Evolutionary conservation across 495 filamentous ascomycete species (phyloP), one percentile per base, ranked within the genome.

Genomic region (Clavariopsis aquatica): DNA sequence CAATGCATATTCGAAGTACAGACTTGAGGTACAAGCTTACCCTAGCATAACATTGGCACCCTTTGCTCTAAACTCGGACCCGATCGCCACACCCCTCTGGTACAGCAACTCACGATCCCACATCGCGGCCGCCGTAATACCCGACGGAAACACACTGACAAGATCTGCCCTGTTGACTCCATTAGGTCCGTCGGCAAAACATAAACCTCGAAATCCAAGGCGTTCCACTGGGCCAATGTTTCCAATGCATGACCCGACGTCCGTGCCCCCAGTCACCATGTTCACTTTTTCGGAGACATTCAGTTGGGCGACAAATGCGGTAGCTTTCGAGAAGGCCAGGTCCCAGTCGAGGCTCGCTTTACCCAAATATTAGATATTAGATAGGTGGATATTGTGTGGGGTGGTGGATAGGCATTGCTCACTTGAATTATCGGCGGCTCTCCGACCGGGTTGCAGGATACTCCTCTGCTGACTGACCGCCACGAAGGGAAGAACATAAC

Each of bases 111-210:
- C 72, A 49, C 83, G 82, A 73, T 92, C 88, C 79, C 85, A 96
- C 1, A 91, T 89, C 36, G 92, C 90, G 7, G 90, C 92, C 17
- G 85, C 84, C 65, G 91, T 95, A 69, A 93, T 82, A 23, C 91
- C 92, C 1, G 90, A 84, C 4, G 89, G 84, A 73, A 96, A 96
- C 1, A 83, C 92, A 0, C 90, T 91, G 69, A 83, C 85, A 72
- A 87, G 89, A 73, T 94, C 90, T 31, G 80, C 28, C 26, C 68
- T 71, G 1, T 68, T 52, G 12, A 72, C 22, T 0, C 70, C 70
- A 1, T 69, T 38, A 8, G 70, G 67, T 0, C 62, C 64, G 46
- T 72, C 70, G 49, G 70, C 58, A 3, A 72, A 51, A 36, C 70
- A 72, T 4, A 65, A 55, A 17, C 60, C 63, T 22, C 57, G 64